Evolutionary conservation across 805 yeast genomes (phyloP), one percentile per base, ranked within the genome.

Genomic region (Wickerhamomyces sydowiorum): DNA sequence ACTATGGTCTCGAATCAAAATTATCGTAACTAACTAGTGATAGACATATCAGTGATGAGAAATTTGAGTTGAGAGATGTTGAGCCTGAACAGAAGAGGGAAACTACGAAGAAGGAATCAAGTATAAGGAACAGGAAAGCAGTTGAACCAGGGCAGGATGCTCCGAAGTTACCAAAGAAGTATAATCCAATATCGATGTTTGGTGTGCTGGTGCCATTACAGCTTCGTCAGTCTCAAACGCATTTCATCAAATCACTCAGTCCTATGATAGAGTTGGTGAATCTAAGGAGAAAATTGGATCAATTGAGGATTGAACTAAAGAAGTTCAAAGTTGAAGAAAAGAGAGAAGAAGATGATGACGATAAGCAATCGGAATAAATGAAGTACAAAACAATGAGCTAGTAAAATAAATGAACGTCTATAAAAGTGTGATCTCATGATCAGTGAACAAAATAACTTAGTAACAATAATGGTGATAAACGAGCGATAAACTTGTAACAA

Each of bases 131-230:
- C n/a, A 32, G 39, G 12, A 42, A n/a, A n/a, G n/a, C n/a, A n/a
- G n/a, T n/a, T n/a, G n/a, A n/a, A n/a, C n/a, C n/a, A n/a, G n/a
- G n/a, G n/a, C n/a, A n/a, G n/a, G n/a, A n/a, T n/a, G n/a, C n/a
- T n/a, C n/a, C n/a, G n/a, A n/a, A n/a, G n/a, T 32, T 20, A 30
- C 40, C 13, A 33, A 25, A 30, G 27, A 44, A 27, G 32, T 50
- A 53, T 32, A 66, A 68, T 41, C 75, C 75, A 1, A 53, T 72
- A 9, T 42, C 60, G 29, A 76, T 72, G 65, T 73, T 76, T 56
- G 77, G 77, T 2, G 69, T 68, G 0, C 53, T 76, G 30, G 76
- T 69, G 3, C 76, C 80, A 5, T 36, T 46, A 31, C 64, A 65
- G 29, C 53, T 76, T 20, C 56, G 66, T 6, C 41, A 47, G 23